Evolutionary conservation across 805 yeast genomes (phyloP).

Genomic region (Saturnispora dispora): DNA sequence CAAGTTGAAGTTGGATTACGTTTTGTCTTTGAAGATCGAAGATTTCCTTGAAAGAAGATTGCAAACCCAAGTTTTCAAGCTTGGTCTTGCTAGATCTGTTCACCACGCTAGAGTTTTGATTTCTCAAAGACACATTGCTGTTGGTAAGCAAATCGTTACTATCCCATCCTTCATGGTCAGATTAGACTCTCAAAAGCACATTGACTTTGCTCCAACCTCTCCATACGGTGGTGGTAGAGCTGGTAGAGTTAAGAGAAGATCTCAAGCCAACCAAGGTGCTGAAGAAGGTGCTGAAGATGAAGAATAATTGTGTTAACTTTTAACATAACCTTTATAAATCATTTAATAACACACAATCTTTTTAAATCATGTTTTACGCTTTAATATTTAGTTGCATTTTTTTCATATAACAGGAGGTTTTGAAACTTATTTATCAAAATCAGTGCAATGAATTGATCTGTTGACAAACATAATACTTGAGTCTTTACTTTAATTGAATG

Average conservation of each 20-base stretch:
- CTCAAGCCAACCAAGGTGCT: conserved; percentile 58
- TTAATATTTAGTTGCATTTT: conserved; percentile 1
- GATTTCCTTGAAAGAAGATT: conserved; percentile 99
- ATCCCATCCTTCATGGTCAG: conserved; percentile 99
- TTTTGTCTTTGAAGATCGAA: conserved; percentile 94
- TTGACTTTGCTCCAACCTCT: conserved; percentile 97
- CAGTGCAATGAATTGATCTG: too few relatives aligned
- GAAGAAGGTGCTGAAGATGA: conserved; percentile 59
- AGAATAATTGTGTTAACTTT: conserved; percentile 37
- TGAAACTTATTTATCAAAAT: too few relatives aligned
- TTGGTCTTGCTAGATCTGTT: conserved; percentile 97
- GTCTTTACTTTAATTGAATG: too few relatives aligned
- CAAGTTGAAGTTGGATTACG: conserved; percentile 99
- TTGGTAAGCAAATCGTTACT: conserved; percentile 98
- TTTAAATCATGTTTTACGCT: conserved; percentile 4
- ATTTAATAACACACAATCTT: conserved; percentile 6
- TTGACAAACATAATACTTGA: too few relatives aligned
- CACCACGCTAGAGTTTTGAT: conserved; percentile 99
- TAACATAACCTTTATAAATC: conserved; percentile 12
- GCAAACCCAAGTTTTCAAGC: conserved; percentile 99
- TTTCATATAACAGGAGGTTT: not conserved
- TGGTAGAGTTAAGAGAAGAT: conserved; percentile 98
- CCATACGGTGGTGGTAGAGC: conserved; percentile 99
- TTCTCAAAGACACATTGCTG: conserved; percentile 98
- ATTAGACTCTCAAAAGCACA: conserved; percentile 99